These are phyloP conservation scores for Pyrenula aspistea DNA, from an alignment of 495 filamentous ascomycete genomes.

Conservation along the genomic window DNA sequence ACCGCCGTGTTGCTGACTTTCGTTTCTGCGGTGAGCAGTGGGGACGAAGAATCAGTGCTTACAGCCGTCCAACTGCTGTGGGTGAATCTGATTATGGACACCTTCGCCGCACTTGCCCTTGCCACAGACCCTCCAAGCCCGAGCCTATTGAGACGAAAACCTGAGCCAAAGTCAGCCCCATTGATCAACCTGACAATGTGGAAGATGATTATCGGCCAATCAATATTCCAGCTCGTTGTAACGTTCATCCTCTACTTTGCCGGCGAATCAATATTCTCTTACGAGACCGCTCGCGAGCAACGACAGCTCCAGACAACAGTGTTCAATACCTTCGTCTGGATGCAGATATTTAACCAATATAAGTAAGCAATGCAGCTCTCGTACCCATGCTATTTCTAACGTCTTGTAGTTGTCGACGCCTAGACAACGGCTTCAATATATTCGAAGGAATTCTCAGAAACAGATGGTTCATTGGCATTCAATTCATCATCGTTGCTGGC, in stretches of 20 bases:
- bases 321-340: conserved; percentile 91
- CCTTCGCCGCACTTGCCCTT: conserved; percentile 86
- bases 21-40: conserved; percentile 60
- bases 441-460: conserved; percentile 75
- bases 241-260: conserved; percentile 69
- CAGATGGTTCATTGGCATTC: conserved; percentile 73
- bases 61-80: conserved; percentile 80
- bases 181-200: conserved; percentile 76
- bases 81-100: conserved; percentile 93
- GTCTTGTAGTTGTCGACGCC: conserved; percentile 47
- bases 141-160: conserved; percentile 58
- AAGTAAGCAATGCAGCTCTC: conserved; percentile 31
- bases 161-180: conserved; percentile 63
- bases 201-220: conserved; percentile 89
- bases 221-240: conserved; percentile 72
- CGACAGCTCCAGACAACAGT: conserved; percentile 54
- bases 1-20: conserved; percentile 79
- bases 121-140: conserved; percentile 72
- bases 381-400: conserved; percentile 2
- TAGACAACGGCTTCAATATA: conserved; percentile 86
- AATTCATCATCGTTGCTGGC: conserved; percentile 70
- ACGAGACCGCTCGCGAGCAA: conserved; percentile 24
- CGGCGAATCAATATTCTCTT: conserved; percentile 50
- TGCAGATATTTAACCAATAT: conserved; percentile 89
- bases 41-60: conserved; percentile 57